A percentile compares a stretch with the other conserved stretches of the same genome.
Conservation (phyloP, 805 yeast genomes). For the Clavispora phyllophila region DNA sequence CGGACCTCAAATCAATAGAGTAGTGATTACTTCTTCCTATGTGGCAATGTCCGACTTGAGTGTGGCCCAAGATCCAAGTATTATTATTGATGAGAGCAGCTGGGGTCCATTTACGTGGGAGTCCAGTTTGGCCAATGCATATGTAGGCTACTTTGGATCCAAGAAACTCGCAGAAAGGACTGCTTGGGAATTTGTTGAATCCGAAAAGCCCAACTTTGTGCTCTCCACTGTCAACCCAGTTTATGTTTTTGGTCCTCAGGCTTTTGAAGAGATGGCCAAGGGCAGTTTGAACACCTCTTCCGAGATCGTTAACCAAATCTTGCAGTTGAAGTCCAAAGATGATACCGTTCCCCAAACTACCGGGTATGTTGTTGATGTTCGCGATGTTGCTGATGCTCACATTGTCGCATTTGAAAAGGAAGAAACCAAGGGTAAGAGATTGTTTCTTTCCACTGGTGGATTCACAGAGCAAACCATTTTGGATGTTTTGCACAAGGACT, state of each 20-base stretch:
- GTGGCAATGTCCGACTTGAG: conserved; percentile 5
- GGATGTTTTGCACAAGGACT: conserved; percentile 32
- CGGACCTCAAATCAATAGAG: conserved; percentile 3
- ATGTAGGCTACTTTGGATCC: conserved; percentile 10
- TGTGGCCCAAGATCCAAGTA: conserved; percentile 29
- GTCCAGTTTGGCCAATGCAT: conserved; percentile 5
- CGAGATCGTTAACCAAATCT: conserved; percentile 8
- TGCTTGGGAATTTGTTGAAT: conserved; percentile 14
- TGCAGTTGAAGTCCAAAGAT: conserved; percentile 3
- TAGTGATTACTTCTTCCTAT: conserved; percentile 2
- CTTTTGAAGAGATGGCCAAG: conserved; percentile 9
- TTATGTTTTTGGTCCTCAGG: conserved; percentile 24
- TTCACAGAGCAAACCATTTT: conserved; percentile 31
- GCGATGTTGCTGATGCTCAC: conserved; percentile 23
- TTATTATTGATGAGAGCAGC: conserved; percentile 30
- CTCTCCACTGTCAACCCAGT: conserved; percentile 13
- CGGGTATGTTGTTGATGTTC: conserved; percentile 13
- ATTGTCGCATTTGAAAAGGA: conserved; percentile 42
- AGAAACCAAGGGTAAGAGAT: conserved; percentile 28
- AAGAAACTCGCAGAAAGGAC: conserved; percentile 14
- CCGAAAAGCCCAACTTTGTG: conserved; percentile 5
- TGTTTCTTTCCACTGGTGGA: conserved; percentile 27
- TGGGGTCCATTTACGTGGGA: conserved; percentile 15
- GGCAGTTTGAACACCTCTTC: conserved; percentile 10
- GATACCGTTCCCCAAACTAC: not conserved